Percentiles rank a stretch among this genome's conserved stretches.
These are phyloP conservation scores for Emmonsia crescens DNA, from an alignment of 2,329 filamentous ascomycete genomes.

Conservation along the genomic window DNA sequence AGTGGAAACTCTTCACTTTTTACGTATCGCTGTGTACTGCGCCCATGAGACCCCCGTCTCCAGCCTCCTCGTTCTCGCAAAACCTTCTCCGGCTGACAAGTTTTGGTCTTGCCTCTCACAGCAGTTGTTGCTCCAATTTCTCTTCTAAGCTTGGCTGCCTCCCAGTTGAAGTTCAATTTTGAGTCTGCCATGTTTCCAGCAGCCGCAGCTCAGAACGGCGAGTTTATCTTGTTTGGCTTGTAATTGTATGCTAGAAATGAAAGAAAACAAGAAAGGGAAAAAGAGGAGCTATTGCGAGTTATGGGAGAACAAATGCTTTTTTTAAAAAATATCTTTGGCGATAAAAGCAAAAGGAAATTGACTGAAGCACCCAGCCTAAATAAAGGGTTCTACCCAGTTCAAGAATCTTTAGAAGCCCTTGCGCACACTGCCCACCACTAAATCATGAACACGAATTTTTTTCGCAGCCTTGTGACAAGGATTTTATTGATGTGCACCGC, in stretches of 20 bases:
- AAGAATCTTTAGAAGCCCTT: neutral
- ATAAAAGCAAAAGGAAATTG: neutral
- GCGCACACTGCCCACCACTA: neutral
- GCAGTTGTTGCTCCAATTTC: conserved; percentile 2
- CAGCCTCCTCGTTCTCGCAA: neutral
- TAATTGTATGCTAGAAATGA: neutral
- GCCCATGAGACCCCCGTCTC: neutral
- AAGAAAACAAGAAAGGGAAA: neutral
- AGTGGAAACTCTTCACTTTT: neutral
- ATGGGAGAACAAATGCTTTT: neutral
- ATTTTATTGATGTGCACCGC: neutral
- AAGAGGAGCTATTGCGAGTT: neutral
- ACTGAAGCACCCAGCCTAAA: neutral
- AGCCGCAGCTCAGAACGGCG: neutral
- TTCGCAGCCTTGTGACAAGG: neutral
- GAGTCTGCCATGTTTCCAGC: neutral
- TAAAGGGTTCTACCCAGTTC: neutral
- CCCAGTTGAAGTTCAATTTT: conserved; percentile 5
- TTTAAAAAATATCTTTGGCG: neutral
- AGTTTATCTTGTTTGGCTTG: neutral
- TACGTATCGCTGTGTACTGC: neutral
- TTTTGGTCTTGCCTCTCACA: neutral
- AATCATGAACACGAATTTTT: neutral
- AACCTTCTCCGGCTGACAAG: neutral
- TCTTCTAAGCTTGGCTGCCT: neutral